Evolutionary conservation across 1,139 yeast species (phyloP).

Genomic region (Arxiozyma slooffiae): DNA sequence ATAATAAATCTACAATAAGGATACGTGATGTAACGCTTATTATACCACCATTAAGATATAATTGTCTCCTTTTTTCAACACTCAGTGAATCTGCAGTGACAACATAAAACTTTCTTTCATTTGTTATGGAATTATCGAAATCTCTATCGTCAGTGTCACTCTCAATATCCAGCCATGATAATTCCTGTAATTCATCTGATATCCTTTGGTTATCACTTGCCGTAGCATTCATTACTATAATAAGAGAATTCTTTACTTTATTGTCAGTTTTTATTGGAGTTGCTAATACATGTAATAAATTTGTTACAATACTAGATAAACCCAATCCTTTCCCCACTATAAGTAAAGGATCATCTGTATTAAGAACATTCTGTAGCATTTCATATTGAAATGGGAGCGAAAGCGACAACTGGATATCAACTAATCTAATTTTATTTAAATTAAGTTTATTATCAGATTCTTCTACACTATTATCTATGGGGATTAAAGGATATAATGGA

Average conservation of each 20-base stretch:
- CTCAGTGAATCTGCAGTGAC: slow-evolving; percentile 48
- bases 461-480: slow-evolving; percentile 20
- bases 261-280: slow-evolving; percentile 38
- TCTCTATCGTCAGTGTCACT: slow-evolving; percentile 3
- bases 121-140: slow-evolving; percentile 18
- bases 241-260: slow-evolving; percentile 46
- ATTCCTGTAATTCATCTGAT: slow-evolving; percentile 50
- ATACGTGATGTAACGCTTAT: slow-evolving; percentile 72
- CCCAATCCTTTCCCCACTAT: slow-evolving; percentile 84
- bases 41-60: slow-evolving; percentile 76
- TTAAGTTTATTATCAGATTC: slow-evolving; percentile 18
- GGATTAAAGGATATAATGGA: slow-evolving; percentile 29
- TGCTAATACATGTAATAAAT: slow-evolving; percentile 63
- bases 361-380: slow-evolving; percentile 59
- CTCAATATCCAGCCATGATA: slow-evolving; percentile 52
- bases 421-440: slow-evolving; percentile 31
- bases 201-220: slow-evolving; percentile 53
- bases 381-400: slow-evolving; percentile 66
- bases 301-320: slow-evolving; percentile 59
- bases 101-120: slow-evolving; percentile 35
- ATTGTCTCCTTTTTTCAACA: slow-evolving; percentile 49
- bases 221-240: slow-evolving; percentile 61
- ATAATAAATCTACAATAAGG: slow-evolving; percentile 72
- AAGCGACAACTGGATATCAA: slow-evolving; percentile 44
- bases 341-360: slow-evolving; percentile 63